A percentile compares a stretch with the other conserved stretches of the same genome.
Evolutionary conservation across 441 rosid genomes (phyloP).

Genomic region (Macaranga tanarius): DNA sequence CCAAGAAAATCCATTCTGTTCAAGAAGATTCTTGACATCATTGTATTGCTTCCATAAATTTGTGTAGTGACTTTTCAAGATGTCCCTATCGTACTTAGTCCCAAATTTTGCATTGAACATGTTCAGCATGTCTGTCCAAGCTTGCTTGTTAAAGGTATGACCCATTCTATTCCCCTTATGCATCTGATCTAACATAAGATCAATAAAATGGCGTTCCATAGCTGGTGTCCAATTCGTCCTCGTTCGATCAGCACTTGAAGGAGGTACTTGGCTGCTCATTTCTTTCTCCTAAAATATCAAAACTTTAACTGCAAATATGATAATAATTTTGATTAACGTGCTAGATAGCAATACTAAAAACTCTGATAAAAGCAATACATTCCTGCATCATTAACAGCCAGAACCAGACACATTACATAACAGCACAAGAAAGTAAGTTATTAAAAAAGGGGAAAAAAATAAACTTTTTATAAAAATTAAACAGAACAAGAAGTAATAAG

Average conservation of each 20-base stretch:
- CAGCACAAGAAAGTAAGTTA: not conserved
- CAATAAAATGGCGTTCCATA: constrained; percentile 53
- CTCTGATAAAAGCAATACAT: not conserved
- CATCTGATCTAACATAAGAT: constrained; percentile 57
- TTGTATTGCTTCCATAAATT: constrained; percentile 54
- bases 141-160: constrained; percentile 61
- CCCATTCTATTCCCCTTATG: constrained; percentile 54
- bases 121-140: constrained; percentile 50
- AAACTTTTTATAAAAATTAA: no score
- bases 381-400: not conserved
- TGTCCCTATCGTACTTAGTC: constrained; percentile 45
- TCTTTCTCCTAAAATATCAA: not conserved
- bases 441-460: no score
- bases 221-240: constrained; percentile 41
- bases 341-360: not conserved
- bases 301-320: not conserved
- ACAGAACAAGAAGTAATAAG: no score
- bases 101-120: constrained; percentile 48
- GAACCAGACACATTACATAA: not conserved
- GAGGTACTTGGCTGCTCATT: constrained; percentile 35
- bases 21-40: constrained; percentile 55
- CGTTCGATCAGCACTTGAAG: constrained; percentile 25
- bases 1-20: constrained; percentile 52
- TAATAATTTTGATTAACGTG: not conserved
- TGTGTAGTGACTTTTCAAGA: constrained; percentile 46